Percentiles rank a stretch among this genome's conserved stretches.
Evolutionary conservation across 2,329 filamentous ascomycete genomes (phyloP).

Genomic region (Macrophomina pseudophaseolina): DNA sequence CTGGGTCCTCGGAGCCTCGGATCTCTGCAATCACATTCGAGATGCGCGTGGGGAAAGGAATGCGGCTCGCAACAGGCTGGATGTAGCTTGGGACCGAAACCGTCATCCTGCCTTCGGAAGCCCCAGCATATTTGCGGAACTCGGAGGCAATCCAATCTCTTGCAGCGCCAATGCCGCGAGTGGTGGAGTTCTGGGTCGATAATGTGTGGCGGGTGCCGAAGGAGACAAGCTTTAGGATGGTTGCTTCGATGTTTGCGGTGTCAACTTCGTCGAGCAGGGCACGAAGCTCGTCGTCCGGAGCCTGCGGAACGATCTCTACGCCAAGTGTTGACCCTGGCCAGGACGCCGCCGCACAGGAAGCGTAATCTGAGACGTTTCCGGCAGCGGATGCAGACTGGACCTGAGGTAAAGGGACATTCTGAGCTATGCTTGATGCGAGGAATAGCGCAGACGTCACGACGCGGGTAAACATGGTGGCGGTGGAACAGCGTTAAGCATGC

Average conservation of each 20-base stretch:
- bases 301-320: slow-evolving; percentile 46
- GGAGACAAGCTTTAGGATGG: slow-evolving; percentile 58
- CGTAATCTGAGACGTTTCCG: slow-evolving; percentile 40
- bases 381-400: slow-evolving; percentile 33
- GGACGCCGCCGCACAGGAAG: slow-evolving; percentile 41
- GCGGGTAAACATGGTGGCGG: background rate
- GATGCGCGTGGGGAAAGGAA: slow-evolving; percentile 59
- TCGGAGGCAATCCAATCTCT: slow-evolving; percentile 61
- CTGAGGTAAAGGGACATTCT: background rate
- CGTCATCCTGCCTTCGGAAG: slow-evolving; percentile 56
- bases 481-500: background rate
- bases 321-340: slow-evolving; percentile 51
- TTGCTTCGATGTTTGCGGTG: slow-evolving; percentile 54
- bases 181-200: slow-evolving; percentile 57
- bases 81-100: slow-evolving; percentile 59
- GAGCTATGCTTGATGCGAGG: background rate
- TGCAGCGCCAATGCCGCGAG: slow-evolving; percentile 61
- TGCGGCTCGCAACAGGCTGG: slow-evolving; percentile 53
- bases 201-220: slow-evolving; percentile 65
- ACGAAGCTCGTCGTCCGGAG: slow-evolving; percentile 47
- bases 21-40: slow-evolving; percentile 60
- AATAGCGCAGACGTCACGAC: background rate
- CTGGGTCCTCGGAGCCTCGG: slow-evolving; percentile 55
- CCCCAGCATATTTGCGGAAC: slow-evolving; percentile 55
- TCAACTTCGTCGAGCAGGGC: slow-evolving; percentile 47